Evolutionary conservation across 768 basidiomycete species (phyloP), one percentile per base, ranked within the genome.

Genomic region (Trametes cingulata): DNA sequence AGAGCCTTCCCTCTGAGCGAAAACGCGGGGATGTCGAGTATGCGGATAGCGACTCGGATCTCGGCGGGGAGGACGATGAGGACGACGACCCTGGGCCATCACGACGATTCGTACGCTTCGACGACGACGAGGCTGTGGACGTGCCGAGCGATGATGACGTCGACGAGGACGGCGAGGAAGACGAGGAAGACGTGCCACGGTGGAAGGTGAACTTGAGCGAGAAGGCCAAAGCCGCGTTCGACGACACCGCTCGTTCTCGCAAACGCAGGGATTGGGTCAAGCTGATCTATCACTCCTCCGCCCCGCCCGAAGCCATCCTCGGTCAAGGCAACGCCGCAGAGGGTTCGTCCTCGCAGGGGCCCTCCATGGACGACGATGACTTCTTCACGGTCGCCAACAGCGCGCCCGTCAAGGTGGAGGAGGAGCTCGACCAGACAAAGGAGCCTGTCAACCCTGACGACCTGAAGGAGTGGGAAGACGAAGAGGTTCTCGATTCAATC

Each of bases 401-500:
- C 66, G 42, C 65, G 29, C 50, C 73, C 2, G 67, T 65, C 13
- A 68, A 65, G 39, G 76, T 77, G n/a, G 78, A 80, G 2, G 84
- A 86, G 51, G 78, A 77, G 14, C 63, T 86, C 36, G 95, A 96
- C 71, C 83, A 80, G 70, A 81, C 86, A 8, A 95, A 95, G 72
- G 85, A 83, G 52, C 67, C 66, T 0, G 51, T 85, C n/a, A 71
- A 80, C 42, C 65, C 66, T 1, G 82, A 85, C 24, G 76, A 77
- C 45, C 72, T 91, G 58, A 82, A 78, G 61, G 83, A 84, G 66
- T 98, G 95, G 95, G 86, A 90, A 58, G 85, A 91, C 61, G 91
- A 95, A 62, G 86, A 83, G 22, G 80, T 91, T 72, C 80, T 98
- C 22, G 91, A 97, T 52, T 89, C 91, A 1, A 86, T 99, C 68